Evolutionary conservation across 164 flowering plant species (phyloP), one percentile per base, ranked within the genome.

Genomic region (Vitis amurensis): DNA sequence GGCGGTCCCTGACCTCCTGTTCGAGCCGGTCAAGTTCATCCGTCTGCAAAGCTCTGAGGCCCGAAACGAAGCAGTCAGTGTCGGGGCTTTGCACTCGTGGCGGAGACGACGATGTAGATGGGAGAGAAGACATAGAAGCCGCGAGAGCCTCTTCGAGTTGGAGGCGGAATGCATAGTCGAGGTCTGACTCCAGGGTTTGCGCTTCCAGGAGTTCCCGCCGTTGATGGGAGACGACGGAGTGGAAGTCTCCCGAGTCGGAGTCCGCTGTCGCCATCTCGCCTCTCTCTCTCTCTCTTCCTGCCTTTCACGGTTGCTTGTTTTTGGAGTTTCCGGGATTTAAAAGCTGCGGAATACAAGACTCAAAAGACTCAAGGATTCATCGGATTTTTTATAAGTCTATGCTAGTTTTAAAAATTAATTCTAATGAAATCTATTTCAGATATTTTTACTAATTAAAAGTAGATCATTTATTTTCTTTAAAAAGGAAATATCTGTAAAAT

Each of bases 61-160:
- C 37, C 15, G 67, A 52, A 15, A 23, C 72, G 9, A 59, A 76
- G 58, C 59, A 73, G 44, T 48, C 72, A n/a, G 17, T 29, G 14
- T 27, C n/a, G 53, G 48, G 68, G 47, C 17, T 44, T 19, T 29
- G 68, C 63, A 16, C 31, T 2, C 23, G 61, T 2, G 19, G 59
- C 8, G 70, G 64, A 13, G 81, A 37, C 4, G 79, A 65, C 0
- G 83, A 72, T 15, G 88, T 67, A 55, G 84, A 74, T 10, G 91
- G 77, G 15, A 44, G 55, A 48, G 67, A 49, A 47, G 79, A 29
- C 68, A 82, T 72, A 14, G 95, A 88, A 37, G 85, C 91, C 50
- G 68, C 27, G 58, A 88, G 50, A 58, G 91, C 91, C 73, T 90
- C 95, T 60, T 86, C 66, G 66, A 90, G 66, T 71, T 90, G 95